Percentiles rank a stretch among this genome's conserved stretches.
Conservation (phyloP, 768 basidiomycete genomes). For the Pisolithus marmoratus region DNA sequence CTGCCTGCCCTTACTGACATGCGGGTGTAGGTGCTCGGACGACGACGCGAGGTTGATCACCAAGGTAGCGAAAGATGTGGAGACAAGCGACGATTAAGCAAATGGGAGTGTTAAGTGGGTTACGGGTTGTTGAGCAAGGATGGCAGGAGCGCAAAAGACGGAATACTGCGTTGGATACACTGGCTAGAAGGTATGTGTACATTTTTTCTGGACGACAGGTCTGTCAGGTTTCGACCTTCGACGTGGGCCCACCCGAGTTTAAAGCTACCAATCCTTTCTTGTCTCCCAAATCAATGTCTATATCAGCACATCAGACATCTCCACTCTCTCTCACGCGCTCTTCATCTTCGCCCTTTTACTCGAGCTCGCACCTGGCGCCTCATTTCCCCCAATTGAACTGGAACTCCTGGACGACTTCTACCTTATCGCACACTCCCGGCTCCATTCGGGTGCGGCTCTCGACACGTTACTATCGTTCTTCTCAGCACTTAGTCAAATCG, state of each 20-base stretch:
- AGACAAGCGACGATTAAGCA: conserved; percentile 73
- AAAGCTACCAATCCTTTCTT: conserved; percentile 46
- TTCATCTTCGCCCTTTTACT: conserved; percentile 62
- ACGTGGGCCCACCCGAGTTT: neutral
- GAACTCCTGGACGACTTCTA: conserved; percentile 63
- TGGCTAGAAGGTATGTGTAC: conserved; percentile 54
- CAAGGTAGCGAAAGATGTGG: conserved; percentile 73
- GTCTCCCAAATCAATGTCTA: conserved; percentile 73
- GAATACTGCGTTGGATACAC: conserved; percentile 67
- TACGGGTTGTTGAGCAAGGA: conserved; percentile 71
- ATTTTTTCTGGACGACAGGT: too few relatives aligned
- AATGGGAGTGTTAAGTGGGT: conserved; percentile 75
- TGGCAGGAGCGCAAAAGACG: conserved; percentile 67
- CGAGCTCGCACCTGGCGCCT: conserved; percentile 55
- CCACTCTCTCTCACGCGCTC: conserved; percentile 69
- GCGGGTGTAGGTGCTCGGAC: conserved; percentile 75
- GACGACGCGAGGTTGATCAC: conserved; percentile 91
- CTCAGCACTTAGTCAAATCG: conserved; percentile 68
- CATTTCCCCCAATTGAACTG: conserved; percentile 75
- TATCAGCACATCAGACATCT: conserved; percentile 70
- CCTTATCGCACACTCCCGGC: conserved; percentile 69
- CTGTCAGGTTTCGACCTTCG: too few relatives aligned
- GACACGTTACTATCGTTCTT: conserved; percentile 85
- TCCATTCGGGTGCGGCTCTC: conserved; percentile 68
- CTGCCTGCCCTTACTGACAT: neutral